Base-by-base conservation (phyloP, 164 flowering plant genomes). In the Liquidambar formosana region DNA sequence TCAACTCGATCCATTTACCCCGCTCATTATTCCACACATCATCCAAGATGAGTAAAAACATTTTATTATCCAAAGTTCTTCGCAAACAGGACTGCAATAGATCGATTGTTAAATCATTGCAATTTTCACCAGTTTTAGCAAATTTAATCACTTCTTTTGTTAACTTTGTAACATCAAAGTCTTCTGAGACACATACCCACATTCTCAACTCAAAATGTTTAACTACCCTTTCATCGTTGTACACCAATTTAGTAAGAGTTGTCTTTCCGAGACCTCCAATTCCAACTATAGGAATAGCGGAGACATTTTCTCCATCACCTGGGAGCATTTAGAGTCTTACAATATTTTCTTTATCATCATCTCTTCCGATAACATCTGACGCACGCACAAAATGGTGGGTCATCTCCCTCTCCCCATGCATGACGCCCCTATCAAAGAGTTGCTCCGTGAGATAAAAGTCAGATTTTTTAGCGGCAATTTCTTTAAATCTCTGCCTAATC, bases 361-460 rank as follows among this genome's bases (percentile, higher is more conserved):
- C 48, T 62, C 65, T 21, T 12, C 51, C 65, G 10, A 43, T 41
- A 4, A 62, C 65, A 62, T 43, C 49, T 18, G 65, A 62, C 43
- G 65, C 49, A 18, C 10, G 47, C 8, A 62, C 16, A 13, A 43
- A 62, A 1, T 49, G 52, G 12, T 33, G n/a, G n/a, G 47, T 1
- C 13, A n/a, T 61, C 47, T 61, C 63, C 47, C 63, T 61, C n/a
- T n/a, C n/a, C n/a, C n/a, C n/a, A 13, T 16, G 15, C 38, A 23
- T 15, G 2, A 26, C 28, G 14, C 15, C 4, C 33, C 8, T 0
- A 10, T 15, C 33, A 8, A 46, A 23, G n/a, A 18, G 9, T 33
- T 47, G 5, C 25, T 52, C 45, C 8, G 1, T 65, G 25, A 65
- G 59, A 21, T 51, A n/a, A 22, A 51, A 53, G 0, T 27, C 22